Base-by-base conservation (phyloP, 2,329 filamentous ascomycete genomes). In the Pseudocercospora vitis region DNA sequence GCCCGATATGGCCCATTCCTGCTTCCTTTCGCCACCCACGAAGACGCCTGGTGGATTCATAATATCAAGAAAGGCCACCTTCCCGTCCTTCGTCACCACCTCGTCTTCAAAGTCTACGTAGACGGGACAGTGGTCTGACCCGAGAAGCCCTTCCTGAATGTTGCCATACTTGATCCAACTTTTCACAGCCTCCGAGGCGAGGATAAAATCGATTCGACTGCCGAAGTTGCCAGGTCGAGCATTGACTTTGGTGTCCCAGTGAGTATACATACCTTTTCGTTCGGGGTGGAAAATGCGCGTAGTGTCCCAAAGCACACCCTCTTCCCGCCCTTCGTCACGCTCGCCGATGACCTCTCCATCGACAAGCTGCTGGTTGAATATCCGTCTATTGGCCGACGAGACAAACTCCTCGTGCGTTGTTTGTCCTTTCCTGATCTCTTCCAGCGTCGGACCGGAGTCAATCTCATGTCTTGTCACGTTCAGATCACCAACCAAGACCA, bases 61-160 rank as follows among this genome's bases (percentile, higher is more conserved):
- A 47, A 94, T 70, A 65, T 96, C 90, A 23, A 78, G 71, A 61
- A 84, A 70, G 2, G 80, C 68, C 40, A 81, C 71, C 39, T 74
- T 64, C 0, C 75, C 79, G 11, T 78, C 71, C 4, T 80, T 61
- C 0, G 66, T 64, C 3, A 26, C 28, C 1, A 96, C 81, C 2
- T 66, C 75, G 29, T 91, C 83, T 14, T 85, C 83, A 19, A 95
- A 76, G 2, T 81, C 79, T 0, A 86, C 90, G 69, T 87, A 97
- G 1, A 97, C 92, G 0, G 94, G 94, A 64, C 94, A 99, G 70
- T 99, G 94, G 67, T 99, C 94, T 1, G 92, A 97, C 0, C 94
- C 94, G 75, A 95, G 87, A 18, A 97, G 75, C 0, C 91, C 91
- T 71, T 96, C 90, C 69, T 97, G 94, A 26, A 97, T 97, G 64